These are phyloP conservation scores for Bolboschoenus planiculmis DNA, from an alignment of 176 grass and related monocot species.

Conservation along the genomic window DNA sequence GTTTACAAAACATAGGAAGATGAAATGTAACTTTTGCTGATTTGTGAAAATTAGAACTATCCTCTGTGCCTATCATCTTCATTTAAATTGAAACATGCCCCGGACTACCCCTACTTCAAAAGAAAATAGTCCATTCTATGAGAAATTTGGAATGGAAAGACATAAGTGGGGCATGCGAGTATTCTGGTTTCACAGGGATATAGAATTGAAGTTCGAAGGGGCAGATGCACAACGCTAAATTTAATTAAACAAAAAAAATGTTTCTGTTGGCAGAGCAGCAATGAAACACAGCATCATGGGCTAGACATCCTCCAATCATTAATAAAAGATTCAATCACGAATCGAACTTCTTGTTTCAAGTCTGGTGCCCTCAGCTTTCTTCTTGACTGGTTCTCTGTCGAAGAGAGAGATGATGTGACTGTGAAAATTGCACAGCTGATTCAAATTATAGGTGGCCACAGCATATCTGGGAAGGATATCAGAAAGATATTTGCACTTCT, in stretches of 20 bases:
- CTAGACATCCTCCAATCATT: slow-evolving; percentile 70
- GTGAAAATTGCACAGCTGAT: slow-evolving; percentile 71
- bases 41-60: not conserved
- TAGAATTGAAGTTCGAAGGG: not conserved
- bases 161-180: not conserved
- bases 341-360: slow-evolving; percentile 89
- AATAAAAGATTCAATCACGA: slow-evolving; percentile 81
- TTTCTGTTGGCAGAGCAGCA: slow-evolving; percentile 77
- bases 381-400: slow-evolving; percentile 92
- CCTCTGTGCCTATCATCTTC: not conserved
- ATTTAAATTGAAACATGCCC: slow-evolving; percentile 22
- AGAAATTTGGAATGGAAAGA: not conserved
- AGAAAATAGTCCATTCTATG: not conserved
- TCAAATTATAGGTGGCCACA: slow-evolving; percentile 95
- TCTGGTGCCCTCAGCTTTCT: slow-evolving; percentile 84
- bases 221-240: not conserved
- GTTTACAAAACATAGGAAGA: slow-evolving; percentile 9
- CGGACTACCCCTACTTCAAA: slow-evolving; percentile 19
- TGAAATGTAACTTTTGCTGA: not conserved
- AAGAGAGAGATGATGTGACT: slow-evolving; percentile 61
- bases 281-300: slow-evolving; percentile 74
- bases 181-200: not conserved
- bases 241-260: not conserved
- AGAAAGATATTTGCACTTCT: slow-evolving; percentile 88
- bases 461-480: slow-evolving; percentile 95